These are phyloP conservation scores for Piper longum DNA, from an alignment of 164 flowering plant species.

Conservation along the genomic window DNA sequence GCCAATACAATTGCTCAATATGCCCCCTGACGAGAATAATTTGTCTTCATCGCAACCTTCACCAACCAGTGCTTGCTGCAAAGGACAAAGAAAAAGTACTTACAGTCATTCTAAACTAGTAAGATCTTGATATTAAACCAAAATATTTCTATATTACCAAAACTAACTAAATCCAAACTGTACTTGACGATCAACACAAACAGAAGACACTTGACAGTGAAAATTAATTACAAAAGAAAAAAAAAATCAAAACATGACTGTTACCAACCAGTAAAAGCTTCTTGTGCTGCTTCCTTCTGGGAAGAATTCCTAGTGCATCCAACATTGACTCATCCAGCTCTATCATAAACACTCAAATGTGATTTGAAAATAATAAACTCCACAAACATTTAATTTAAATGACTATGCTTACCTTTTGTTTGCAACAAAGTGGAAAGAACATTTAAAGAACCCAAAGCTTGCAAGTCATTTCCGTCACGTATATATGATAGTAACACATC, in stretches of 20 bases:
- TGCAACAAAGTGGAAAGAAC: slow-evolving; percentile 80
- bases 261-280: slow-evolving; percentile 72
- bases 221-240: neutral
- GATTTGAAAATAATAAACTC: neutral
- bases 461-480: slow-evolving; percentile 50
- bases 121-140: neutral
- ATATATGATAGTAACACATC: slow-evolving; percentile 61
- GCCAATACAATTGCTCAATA: slow-evolving; percentile 22
- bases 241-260: neutral
- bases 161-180: neutral
- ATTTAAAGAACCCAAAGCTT: slow-evolving; percentile 66
- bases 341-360: slow-evolving; percentile 13
- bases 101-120: neutral
- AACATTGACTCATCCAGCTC: slow-evolving; percentile 93
- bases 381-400: slow-evolving; percentile 3
- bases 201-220: neutral
- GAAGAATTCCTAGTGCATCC: slow-evolving; percentile 96
- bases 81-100: slow-evolving; percentile 1
- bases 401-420: slow-evolving; percentile 59
- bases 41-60: slow-evolving; percentile 78
- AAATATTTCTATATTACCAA: too few species aligned
- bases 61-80: slow-evolving; percentile 93
- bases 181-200: neutral
- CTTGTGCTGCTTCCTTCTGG: slow-evolving; percentile 86
- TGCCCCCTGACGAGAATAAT: slow-evolving; percentile 54